Base-by-base conservation (phyloP, 73 alveolate species). In the Durusdinium trenchii region DNA sequence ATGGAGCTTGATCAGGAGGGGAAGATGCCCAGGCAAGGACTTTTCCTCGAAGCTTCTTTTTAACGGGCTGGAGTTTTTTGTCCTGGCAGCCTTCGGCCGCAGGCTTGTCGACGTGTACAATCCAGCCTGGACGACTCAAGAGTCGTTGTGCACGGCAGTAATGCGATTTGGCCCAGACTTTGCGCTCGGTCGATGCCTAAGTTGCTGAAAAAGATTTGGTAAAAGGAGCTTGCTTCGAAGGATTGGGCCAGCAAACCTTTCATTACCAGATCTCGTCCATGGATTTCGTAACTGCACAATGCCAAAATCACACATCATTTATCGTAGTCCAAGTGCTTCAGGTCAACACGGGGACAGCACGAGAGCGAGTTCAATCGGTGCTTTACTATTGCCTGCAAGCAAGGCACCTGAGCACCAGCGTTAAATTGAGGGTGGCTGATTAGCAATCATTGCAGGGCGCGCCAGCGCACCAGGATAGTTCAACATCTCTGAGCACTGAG, bases 21-120 rank as follows among this genome's bases (percentile, higher is more conserved):
- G n/a, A n/a, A n/a, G n/a, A n/a, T n/a, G n/a, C n/a, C n/a, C n/a
- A n/a, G n/a, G n/a, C 23, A 69, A 38, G 81, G 2, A n/a, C n/a
- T n/a, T n/a, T n/a, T n/a, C n/a, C n/a, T n/a, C n/a, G n/a, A n/a
- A n/a, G n/a, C n/a, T n/a, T n/a, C n/a, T n/a, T n/a, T n/a, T n/a
- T n/a, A n/a, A n/a, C n/a, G n/a, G n/a, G n/a, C n/a, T n/a, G n/a
- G n/a, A n/a, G n/a, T n/a, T n/a, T n/a, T n/a, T n/a, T n/a, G n/a
- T n/a, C n/a, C n/a, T n/a, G n/a, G n/a, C n/a, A n/a, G n/a, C n/a
- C n/a, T n/a, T n/a, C n/a, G n/a, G n/a, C n/a, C n/a, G n/a, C n/a
- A n/a, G n/a, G n/a, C 18, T 83, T 42, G 93, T 83, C 18, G 93
- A 83, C 38, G 73, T 83, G 32, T 83, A 83, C 73, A 51, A 83